Evolutionary conservation across 305 asterid genomes (phyloP).

Genomic region (Salvia sclarea): DNA sequence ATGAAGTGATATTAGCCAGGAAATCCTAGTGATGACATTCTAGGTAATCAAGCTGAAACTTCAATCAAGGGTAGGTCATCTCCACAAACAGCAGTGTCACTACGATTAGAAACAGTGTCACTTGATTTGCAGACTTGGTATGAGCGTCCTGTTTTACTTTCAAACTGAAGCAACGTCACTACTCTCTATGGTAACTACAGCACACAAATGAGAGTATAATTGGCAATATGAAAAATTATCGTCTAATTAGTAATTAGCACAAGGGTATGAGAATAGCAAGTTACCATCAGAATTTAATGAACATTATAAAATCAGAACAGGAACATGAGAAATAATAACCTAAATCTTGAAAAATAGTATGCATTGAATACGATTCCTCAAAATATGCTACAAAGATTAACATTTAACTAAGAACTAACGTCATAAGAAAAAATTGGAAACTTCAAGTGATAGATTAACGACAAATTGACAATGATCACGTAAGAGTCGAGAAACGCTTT

Average conservation of each 20-base stretch:
- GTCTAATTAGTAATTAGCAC: background rate
- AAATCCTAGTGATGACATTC: background rate
- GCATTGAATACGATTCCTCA: background rate
- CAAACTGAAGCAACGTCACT: slow-evolving; percentile 2
- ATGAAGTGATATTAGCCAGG: background rate
- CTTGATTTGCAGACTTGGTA: background rate
- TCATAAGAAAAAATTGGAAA: background rate
- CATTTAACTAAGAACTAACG: background rate
- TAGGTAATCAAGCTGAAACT: background rate
- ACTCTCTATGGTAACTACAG: background rate
- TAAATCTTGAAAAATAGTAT: background rate
- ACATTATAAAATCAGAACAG: background rate
- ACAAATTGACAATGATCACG: slow-evolving; percentile 7
- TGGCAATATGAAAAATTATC: background rate
- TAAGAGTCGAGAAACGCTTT: background rate
- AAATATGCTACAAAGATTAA: background rate
- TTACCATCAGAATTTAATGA: background rate
- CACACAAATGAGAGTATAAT: background rate
- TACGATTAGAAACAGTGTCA: background rate
- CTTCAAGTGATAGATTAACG: background rate
- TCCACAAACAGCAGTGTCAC: background rate
- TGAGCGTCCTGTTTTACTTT: background rate
- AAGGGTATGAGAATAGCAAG: background rate
- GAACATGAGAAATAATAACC: background rate
- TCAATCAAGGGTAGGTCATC: background rate